Conservation (phyloP, 2,329 filamentous ascomycete genomes). For the Colletotrichum cordylinicola region DNA sequence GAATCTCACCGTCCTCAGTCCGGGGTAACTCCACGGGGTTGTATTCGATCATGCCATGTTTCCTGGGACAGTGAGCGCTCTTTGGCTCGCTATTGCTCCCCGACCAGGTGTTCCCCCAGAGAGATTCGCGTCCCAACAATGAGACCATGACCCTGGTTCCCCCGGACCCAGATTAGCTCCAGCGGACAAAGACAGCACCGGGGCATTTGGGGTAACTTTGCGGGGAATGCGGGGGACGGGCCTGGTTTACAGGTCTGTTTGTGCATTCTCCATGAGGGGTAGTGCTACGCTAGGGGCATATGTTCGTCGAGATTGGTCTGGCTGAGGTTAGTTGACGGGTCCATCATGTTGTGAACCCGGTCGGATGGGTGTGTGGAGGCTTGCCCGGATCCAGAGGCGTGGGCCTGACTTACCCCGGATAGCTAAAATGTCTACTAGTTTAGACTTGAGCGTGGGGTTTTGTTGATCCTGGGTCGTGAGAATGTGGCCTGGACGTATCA, state of each 20-base stretch:
- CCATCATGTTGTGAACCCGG: background rate
- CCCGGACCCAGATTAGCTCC: background rate
- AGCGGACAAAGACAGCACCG: constrained; percentile 10
- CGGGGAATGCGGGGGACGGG: background rate
- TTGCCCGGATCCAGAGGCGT: background rate
- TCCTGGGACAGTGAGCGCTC: background rate
- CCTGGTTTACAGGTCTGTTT: background rate
- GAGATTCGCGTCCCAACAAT: background rate
- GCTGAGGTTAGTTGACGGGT: background rate
- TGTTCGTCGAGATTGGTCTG: background rate
- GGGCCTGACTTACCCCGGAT: constrained; percentile 17
- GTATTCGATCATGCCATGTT: background rate
- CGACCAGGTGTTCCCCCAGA: background rate
- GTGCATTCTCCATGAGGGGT: background rate
- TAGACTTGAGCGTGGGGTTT: background rate
- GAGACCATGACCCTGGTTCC: background rate
- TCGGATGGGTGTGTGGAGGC: background rate
- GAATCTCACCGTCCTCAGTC: background rate
- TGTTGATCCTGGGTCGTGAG: background rate
- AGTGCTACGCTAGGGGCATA: background rate
- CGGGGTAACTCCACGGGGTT: constrained; percentile 11
- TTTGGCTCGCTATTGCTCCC: background rate
- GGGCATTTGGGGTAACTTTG: constrained; percentile 3
- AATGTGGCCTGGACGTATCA: background rate
- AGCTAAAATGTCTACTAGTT: background rate